Evolutionary conservation across 257 asterid genomes (phyloP).

Genomic region (Ehretia macrophylla): DNA sequence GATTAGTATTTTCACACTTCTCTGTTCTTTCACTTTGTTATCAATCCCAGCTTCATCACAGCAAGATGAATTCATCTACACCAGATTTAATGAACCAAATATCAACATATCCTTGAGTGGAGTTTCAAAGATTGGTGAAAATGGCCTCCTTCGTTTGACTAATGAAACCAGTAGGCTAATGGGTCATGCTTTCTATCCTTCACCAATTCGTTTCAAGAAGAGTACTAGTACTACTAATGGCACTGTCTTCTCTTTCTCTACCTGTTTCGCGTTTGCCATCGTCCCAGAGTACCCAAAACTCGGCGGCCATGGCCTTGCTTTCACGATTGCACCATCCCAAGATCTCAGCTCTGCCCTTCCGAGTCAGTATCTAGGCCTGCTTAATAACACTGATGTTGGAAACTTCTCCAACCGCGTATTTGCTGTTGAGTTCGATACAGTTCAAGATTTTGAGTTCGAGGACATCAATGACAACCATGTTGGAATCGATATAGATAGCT

Average conservation of each 20-base stretch:
- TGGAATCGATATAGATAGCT: conserved; percentile 48
- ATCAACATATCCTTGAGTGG: conserved; percentile 31
- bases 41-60: conserved; percentile 30
- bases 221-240: conserved; percentile 27
- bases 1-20: conserved; percentile 3
- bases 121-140: conserved; percentile 23
- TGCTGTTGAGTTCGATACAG: conserved; percentile 76
- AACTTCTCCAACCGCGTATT: conserved; percentile 52
- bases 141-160: conserved; percentile 47
- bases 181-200: conserved; percentile 57
- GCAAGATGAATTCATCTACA: conserved; percentile 29
- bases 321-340: conserved; percentile 34
- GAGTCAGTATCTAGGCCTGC: conserved; percentile 63
- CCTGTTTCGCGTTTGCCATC: conserved; percentile 49
- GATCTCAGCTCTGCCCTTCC: conserved; percentile 39
- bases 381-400: conserved; percentile 40
- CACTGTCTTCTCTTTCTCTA: conserved; percentile 51
- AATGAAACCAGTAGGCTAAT: conserved; percentile 35
- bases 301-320: conserved; percentile 82
- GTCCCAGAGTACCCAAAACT: conserved; percentile 60
- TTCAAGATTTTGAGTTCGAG: conserved; percentile 52
- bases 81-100: conserved; percentile 30
- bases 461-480: conserved; percentile 63
- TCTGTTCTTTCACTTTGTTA: conserved; percentile 23
- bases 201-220: conserved; percentile 50